Conservation (phyloP, 352 stramenopile species). For the Pythium dissotocum region DNA sequence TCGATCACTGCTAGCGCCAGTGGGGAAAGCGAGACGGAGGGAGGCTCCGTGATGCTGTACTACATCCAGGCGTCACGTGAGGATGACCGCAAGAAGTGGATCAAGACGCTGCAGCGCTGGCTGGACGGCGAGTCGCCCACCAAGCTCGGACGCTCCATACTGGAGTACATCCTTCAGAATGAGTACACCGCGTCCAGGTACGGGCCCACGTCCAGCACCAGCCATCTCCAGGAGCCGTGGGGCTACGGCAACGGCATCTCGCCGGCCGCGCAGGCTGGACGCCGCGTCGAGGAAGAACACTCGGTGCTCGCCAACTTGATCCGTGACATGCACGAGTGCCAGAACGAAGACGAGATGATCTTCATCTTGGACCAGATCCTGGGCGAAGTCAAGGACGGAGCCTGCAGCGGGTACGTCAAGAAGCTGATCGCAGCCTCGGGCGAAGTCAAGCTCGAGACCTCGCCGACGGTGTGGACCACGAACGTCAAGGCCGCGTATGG, state of each 20-base stretch:
- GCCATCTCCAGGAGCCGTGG: conserved; percentile 17
- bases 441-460: conserved; percentile 70
- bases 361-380: conserved; percentile 84
- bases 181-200: conserved; percentile 71
- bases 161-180: conserved; percentile 78
- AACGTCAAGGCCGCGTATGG: conserved; percentile 77
- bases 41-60: conserved; percentile 52
- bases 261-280: conserved; percentile 50
- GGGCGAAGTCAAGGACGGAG: conserved; percentile 71
- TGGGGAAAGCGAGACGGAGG: conserved; percentile 27
- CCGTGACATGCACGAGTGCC: conserved; percentile 73
- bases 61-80: conserved; percentile 71
- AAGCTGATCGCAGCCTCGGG: conserved; percentile 69
- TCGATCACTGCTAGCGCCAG: conserved; percentile 3
- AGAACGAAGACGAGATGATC: conserved; percentile 77
- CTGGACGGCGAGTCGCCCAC: conserved; percentile 61
- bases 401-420: conserved; percentile 64
- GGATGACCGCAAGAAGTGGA: conserved; percentile 68
- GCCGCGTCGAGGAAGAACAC: conserved; percentile 68
- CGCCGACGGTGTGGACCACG: conserved; percentile 60
- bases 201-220: conserved; percentile 47
- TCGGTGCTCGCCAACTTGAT: conserved; percentile 74
- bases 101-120: conserved; percentile 69
- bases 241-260: conserved; percentile 30
- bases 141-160: conserved; percentile 55